Base-by-base conservation (phyloP, 1,284 basidiomycete genomes). In the Dichomitus squalens region DNA sequence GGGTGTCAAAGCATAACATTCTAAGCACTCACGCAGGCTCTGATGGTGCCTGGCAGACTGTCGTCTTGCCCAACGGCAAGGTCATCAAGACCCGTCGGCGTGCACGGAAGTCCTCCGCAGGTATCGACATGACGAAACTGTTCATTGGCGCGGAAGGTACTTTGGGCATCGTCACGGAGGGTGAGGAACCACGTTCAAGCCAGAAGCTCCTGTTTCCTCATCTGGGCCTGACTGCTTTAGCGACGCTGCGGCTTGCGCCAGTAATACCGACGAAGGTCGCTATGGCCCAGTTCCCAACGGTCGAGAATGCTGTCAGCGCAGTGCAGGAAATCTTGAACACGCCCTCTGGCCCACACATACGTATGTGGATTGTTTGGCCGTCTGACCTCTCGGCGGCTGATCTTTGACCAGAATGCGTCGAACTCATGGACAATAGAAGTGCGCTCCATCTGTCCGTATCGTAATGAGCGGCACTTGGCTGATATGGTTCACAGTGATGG, bases 91-190 rank as follows among this genome's bases (percentile, higher is more conserved):
- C 96, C 0, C 85, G 96, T 2, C 81, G 86, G 38, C 77, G 93
- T 34, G 90, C 96, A 0, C 79, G 90, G 47, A 98, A 98, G 71
- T 96, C 92, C 0, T 89, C 92, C 0, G 94, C 94, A 0, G 96
- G 96, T 1, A 95, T 93, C 53, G 95, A 98, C 67, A 79, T 86
- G 1, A 96, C 94, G 1, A 95, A 96, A 66, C 73, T 98, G 14
- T 97, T 98, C 75, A 91, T 97, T 51, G 95, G 96, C 18, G 92
- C 95, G 0, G 96, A 98, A 70, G 96, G 96, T 1, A 98, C 95
- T 0, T 76, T 98, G 25, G 96, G 96, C 0, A 93, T 98, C 53
- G 83, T 98, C 29, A 96, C 93, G 0, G 95, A 97, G 80, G 87
- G 90, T 87, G 57, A 18, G 70, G 39, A 36, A 2, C 6, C 81